Base-by-base conservation (phyloP, 1,139 yeast genomes). In the Yamadazyma jaroonii region DNA sequence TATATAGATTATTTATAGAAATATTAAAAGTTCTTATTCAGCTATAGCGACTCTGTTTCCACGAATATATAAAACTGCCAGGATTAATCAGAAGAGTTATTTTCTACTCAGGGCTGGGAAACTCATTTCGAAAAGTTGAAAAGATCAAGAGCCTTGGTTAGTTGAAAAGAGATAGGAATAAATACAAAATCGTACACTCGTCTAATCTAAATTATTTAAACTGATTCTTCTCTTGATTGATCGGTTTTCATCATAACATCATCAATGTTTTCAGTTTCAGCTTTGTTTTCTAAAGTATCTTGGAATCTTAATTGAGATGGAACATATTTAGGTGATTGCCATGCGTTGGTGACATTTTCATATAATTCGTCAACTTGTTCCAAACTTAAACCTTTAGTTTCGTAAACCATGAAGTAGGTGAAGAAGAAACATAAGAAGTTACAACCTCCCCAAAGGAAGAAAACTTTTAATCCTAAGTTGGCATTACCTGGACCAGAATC, bases 381-480 rank as follows among this genome's bases (percentile, higher is more conserved):
- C 46, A 57, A 50, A 21, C 53, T 42, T 43, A 50, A 52, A 14
- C 59, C 57, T 17, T 52, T 54, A 15, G 62, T 57, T 42, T 56
- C 62, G 13, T 54, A 56, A 40, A 54, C 55, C 47, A 48, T 47
- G 48, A 54, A 55, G 48, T 48, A 56, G 26, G 36, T 85, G 52
- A 79, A 79, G 50, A 81, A 56, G 36, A 78, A 65, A 36, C 61
- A 56, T 29, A 54, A 38, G 25, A 50, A 49, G 40, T 56, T 56
- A 35, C 47, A 55, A 1, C 83, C 76, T 33, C 79, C 82, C 86
- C 87, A 81, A 53, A 82, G 76, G 62, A 80, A 81, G 68, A 81
- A 81, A 37, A 82, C 87, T 52, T 77, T 81, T 34, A 80, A 65
- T 30, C 82, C 80, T 47, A 82, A 64, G 57, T 77, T 66, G n/a